Evolutionary conservation across 768 basidiomycete species (phyloP), one percentile per base, ranked within the genome.

Genomic region (Pleurotus sapidus): DNA sequence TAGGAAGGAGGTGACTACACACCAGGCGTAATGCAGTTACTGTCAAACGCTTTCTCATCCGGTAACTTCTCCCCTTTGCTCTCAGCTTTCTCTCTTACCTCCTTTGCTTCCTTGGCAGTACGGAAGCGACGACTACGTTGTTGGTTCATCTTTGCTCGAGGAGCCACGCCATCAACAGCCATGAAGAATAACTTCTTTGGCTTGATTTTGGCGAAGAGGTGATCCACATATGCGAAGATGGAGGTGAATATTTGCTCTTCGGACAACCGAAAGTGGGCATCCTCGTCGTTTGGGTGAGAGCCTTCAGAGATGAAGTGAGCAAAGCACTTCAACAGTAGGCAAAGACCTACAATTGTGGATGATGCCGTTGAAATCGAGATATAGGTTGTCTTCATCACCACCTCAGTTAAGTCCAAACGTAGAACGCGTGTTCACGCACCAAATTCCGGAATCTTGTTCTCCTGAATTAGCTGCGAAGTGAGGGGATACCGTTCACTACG

Each of bases 121-220:
- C 96, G 79, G 77, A 98, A 99, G 46, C 95, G 86, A 39, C 96
- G 80, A 68, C 90, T 88, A 17, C 96, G 87, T 68, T 98, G 96
- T 72, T 98, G 96, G 69, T 99, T 99, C 96, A 98, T 97, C 82
- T 99, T 98, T 34, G 96, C 96, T 46, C 96, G 79, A 3, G 96
- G 96, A 0, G 96, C 96, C 12, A 98, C 95, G 48, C 96, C 96
- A 69, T 98, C 97, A 46, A 99, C 89, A 23, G 96, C 97, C 91
- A 99, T 96, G 73, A 97, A 98, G 72, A 98, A 98, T 11, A 97
- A 77, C 68, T 98, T 97, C 79, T 93, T 89, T 0, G 97, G 97
- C 70, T 95, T 98, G 60, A 99, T 98, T 76, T 95, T 98, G 27
- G 88, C 84, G 72, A 99, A 99, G 5, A 99, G 80, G 66, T 93